A percentile compares a stretch with the other conserved stretches of the same genome.
phyloP scores from a whole-genome alignment of 345 rosid species.

The Capsella bursapastoris region DNA sequence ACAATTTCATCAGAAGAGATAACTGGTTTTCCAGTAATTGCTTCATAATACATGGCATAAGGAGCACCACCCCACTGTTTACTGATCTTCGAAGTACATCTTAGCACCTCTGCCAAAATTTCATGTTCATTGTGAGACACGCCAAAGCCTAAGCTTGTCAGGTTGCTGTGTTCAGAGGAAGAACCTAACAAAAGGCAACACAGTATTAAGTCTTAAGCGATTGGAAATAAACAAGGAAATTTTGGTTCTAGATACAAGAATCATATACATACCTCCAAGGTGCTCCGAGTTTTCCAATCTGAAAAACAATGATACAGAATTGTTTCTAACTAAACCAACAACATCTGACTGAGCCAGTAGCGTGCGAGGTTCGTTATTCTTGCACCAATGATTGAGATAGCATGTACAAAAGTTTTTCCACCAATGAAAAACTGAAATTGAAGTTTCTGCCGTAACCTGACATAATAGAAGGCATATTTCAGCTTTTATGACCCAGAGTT shows the following conservation, averaged over 20 bases:
- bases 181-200: constrained; percentile 51
- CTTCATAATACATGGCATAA: constrained; percentile 80
- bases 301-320: constrained; percentile 78
- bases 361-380: constrained; percentile 70
- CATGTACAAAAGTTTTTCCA: constrained; percentile 80
- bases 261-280: constrained; percentile 60
- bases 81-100: constrained; percentile 63
- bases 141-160: constrained; percentile 50
- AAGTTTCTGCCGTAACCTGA: constrained; percentile 67
- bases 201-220: constrained; percentile 5
- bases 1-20: constrained; percentile 77
- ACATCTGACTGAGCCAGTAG: constrained; percentile 71
- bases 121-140: constrained; percentile 57
- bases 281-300: constrained; percentile 67
- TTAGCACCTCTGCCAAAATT: constrained; percentile 68
- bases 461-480: constrained; percentile 38
- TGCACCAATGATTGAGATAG: constrained; percentile 87
- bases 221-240: constrained; percentile 1
- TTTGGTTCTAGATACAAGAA: constrained; percentile 32
- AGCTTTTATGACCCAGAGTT: constrained; percentile 33
- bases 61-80: constrained; percentile 82
- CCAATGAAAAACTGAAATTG: constrained; percentile 56
- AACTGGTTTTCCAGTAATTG: constrained; percentile 57
- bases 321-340: constrained; percentile 81
- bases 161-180: constrained; percentile 57